A percentile compares a stretch with the other conserved stretches of the same genome.
Conservation (phyloP, 1,284 basidiomycete species). For the Fomitopsis schrenkii region DNA sequence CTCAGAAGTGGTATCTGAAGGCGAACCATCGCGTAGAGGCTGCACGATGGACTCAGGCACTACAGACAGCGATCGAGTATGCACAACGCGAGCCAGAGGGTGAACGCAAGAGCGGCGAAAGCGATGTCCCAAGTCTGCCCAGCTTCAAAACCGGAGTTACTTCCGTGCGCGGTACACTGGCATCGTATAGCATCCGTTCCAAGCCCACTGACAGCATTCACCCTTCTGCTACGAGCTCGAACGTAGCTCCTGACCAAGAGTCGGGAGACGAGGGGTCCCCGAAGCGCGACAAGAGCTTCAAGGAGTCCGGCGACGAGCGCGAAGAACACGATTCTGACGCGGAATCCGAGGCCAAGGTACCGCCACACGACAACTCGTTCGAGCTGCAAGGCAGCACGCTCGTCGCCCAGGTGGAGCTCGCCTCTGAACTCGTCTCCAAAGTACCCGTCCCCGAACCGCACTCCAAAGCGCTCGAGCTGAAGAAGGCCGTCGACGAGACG, state of each 20-base stretch:
- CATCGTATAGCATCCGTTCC: neutral
- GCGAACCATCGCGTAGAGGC: slow-evolving; percentile 90
- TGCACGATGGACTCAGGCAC: slow-evolving; percentile 79
- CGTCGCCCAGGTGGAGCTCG: slow-evolving; percentile 79
- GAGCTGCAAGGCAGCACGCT: slow-evolving; percentile 75
- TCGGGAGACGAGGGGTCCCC: slow-evolving; percentile 10
- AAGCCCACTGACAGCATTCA: slow-evolving; percentile 10
- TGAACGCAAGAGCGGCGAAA: slow-evolving; percentile 29
- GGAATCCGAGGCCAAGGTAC: slow-evolving; percentile 36
- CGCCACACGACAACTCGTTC: slow-evolving; percentile 69
- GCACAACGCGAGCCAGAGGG: slow-evolving; percentile 29
- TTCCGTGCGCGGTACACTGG: neutral
- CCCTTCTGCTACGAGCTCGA: slow-evolving; percentile 12
- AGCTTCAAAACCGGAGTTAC: slow-evolving; percentile 6
- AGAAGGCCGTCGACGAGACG: slow-evolving; percentile 61
- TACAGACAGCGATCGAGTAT: slow-evolving; percentile 74
- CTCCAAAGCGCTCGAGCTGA: slow-evolving; percentile 42
- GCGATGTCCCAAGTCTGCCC: slow-evolving; percentile 26
- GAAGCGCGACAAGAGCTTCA: slow-evolving; percentile 1
- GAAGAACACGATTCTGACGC: slow-evolving; percentile 42
- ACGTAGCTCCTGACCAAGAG: slow-evolving; percentile 9
- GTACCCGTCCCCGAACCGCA: slow-evolving; percentile 36
- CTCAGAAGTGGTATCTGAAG: slow-evolving; percentile 87
- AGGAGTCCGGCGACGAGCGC: slow-evolving; percentile 21
- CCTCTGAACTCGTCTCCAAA: slow-evolving; percentile 60